A percentile compares a stretch with the other conserved stretches of the same genome.
Conservation (phyloP, 805 yeast species). For the Candida andamanensis region DNA sequence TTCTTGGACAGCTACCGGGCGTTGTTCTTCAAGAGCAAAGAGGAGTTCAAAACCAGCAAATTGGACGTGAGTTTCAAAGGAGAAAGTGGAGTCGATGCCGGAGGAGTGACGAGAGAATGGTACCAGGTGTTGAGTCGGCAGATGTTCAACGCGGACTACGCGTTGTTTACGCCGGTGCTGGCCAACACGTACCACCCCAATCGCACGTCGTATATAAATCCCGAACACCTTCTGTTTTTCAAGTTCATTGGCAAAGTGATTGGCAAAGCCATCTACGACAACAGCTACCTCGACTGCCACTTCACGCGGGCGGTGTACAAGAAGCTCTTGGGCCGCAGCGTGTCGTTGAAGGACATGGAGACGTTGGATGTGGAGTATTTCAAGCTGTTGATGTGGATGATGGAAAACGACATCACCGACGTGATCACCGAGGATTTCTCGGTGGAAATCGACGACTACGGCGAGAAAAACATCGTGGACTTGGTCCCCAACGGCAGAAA, state of each 20-base stretch:
- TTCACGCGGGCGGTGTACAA: slow-evolving; percentile 94
- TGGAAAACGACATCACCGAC: slow-evolving; percentile 94
- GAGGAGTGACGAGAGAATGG: slow-evolving; percentile 98
- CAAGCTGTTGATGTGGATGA: slow-evolving; percentile 91
- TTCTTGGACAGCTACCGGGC: slow-evolving; percentile 86
- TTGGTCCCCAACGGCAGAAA: slow-evolving; percentile 77
- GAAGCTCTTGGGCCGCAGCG: slow-evolving; percentile 70
- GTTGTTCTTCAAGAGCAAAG: slow-evolving; percentile 70
- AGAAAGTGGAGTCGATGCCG: slow-evolving; percentile 96
- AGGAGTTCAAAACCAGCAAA: slow-evolving; percentile 66
- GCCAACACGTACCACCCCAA: slow-evolving; percentile 95
- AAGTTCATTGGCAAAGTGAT: slow-evolving; percentile 90
- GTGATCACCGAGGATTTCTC: slow-evolving; percentile 92
- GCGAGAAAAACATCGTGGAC: slow-evolving; percentile 81
- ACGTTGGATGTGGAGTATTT: slow-evolving; percentile 87
- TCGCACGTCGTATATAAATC: slow-evolving; percentile 85
- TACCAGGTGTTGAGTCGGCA: slow-evolving; percentile 89
- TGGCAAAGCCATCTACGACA: slow-evolving; percentile 90
- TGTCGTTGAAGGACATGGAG: slow-evolving; percentile 89
- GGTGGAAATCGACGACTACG: slow-evolving; percentile 89
- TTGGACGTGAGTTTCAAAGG: slow-evolving; percentile 83
- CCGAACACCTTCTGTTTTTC: slow-evolving; percentile 89
- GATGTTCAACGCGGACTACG: slow-evolving; percentile 94
- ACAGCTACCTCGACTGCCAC: slow-evolving; percentile 84
- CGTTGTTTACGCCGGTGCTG: slow-evolving; percentile 84